These are phyloP conservation scores for Podaxis rugospora DNA, from an alignment of 768 basidiomycete genomes.

Conservation along the genomic window DNA sequence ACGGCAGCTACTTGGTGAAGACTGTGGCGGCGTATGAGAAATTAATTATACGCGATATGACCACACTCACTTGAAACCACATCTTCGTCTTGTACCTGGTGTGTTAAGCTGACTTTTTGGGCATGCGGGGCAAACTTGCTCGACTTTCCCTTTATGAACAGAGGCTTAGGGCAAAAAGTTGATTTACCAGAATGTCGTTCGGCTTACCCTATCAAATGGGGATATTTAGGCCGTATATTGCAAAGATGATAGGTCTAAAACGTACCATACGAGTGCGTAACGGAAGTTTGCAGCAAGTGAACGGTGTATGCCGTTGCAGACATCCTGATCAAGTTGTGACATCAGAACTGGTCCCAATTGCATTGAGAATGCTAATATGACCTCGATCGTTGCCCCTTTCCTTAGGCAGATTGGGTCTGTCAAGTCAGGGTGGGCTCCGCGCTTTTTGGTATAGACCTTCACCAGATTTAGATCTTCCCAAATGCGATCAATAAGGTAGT, in stretches of 20 bases:
- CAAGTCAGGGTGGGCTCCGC: slow-evolving; percentile 91
- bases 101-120: slow-evolving; percentile 85
- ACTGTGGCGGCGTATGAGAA: slow-evolving; percentile 28
- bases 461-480: slow-evolving; percentile 79
- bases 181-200: no score
- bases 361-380: slow-evolving; percentile 19
- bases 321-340: slow-evolving; percentile 44
- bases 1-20: slow-evolving; percentile 23
- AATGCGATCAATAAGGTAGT: slow-evolving; percentile 70
- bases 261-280: slow-evolving; percentile 87
- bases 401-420: slow-evolving; percentile 87
- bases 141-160: slow-evolving; percentile 68
- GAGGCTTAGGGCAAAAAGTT: not conserved
- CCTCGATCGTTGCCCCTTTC: slow-evolving; percentile 91
- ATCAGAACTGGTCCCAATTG: not conserved
- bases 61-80: slow-evolving; percentile 76
- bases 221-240: not conserved
- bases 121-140: slow-evolving; percentile 93
- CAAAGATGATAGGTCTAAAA: not conserved
- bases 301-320: slow-evolving; percentile 91
- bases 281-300: slow-evolving; percentile 89
- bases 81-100: slow-evolving; percentile 84
- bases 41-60: slow-evolving; percentile 9
- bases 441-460: slow-evolving; percentile 96
- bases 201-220: slow-evolving; percentile 6